Percentiles rank a stretch among this genome's conserved stretches.
Conservation (phyloP, 2,329 filamentous ascomycete species). For the Biscogniauxia sp. region DNA sequence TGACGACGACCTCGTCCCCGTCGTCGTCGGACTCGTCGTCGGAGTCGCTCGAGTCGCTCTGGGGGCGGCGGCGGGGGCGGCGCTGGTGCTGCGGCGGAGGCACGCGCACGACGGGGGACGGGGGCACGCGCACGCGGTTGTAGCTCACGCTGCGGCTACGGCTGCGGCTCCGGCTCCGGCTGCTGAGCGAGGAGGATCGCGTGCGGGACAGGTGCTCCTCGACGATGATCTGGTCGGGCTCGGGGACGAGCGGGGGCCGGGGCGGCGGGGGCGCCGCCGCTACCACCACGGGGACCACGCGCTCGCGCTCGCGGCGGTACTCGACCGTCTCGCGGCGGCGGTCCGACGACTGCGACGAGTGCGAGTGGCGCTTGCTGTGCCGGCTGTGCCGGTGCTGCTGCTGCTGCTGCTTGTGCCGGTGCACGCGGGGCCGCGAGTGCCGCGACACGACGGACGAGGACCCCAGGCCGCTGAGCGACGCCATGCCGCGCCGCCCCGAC, state of each 20-base stretch:
- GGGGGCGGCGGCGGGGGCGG: slow-evolving; percentile 20
- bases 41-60: slow-evolving; percentile 3
- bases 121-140: not conserved
- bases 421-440: slow-evolving; percentile 23
- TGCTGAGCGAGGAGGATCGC: not conserved
- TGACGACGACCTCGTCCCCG: slow-evolving; percentile 38
- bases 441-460: slow-evolving; percentile 32
- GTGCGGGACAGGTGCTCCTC: slow-evolving; percentile 23
- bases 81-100: slow-evolving; percentile 5
- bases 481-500: not conserved
- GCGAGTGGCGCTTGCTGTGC: slow-evolving; percentile 9
- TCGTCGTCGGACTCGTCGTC: slow-evolving; percentile 15
- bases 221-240: slow-evolving; percentile 31
- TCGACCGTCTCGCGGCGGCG: slow-evolving; percentile 29
- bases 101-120: slow-evolving; percentile 5
- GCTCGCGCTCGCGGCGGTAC: slow-evolving; percentile 22
- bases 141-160: slow-evolving; percentile 5
- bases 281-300: slow-evolving; percentile 5
- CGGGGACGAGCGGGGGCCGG: not conserved
- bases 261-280: slow-evolving; percentile 1
- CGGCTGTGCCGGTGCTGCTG: slow-evolving; percentile 6
- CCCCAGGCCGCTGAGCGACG: slow-evolving; percentile 5
- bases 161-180: not conserved
- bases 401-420: slow-evolving; percentile 3
- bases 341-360: slow-evolving; percentile 6